Evolutionary conservation across 768 basidiomycete genomes (phyloP).

Genomic region (Boletus fagicola): DNA sequence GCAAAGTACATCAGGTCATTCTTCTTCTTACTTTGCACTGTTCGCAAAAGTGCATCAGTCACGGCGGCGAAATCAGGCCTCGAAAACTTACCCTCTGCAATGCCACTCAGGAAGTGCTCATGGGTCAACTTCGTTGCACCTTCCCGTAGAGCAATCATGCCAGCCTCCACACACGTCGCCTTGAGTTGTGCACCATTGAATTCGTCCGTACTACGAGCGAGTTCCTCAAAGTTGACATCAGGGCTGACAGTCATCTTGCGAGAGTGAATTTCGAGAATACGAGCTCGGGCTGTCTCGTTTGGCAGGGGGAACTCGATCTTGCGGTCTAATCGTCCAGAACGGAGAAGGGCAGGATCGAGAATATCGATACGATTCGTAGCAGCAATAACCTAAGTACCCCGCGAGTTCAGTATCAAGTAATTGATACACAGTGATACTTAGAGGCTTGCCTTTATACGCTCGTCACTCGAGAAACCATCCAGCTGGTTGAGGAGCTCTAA

Average conservation of each 20-base stretch:
- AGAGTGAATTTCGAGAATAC: slow-evolving; percentile 95
- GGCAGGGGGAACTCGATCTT: slow-evolving; percentile 99
- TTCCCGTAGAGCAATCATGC: slow-evolving; percentile 96
- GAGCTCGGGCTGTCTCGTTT: slow-evolving; percentile 93
- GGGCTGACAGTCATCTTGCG: slow-evolving; percentile 88
- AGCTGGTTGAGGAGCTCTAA: slow-evolving; percentile 96
- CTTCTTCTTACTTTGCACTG: slow-evolving; percentile 99
- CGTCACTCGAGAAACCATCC: slow-evolving; percentile 96
- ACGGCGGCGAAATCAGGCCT: slow-evolving; percentile 1
- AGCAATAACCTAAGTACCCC: slow-evolving; percentile 77
- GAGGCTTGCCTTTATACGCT: slow-evolving; percentile 83
- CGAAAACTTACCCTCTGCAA: slow-evolving; percentile 69
- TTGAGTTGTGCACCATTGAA: slow-evolving; percentile 98
- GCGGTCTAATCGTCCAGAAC: slow-evolving; percentile 94
- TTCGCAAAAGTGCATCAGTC: slow-evolving; percentile 29
- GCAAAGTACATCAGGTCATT: slow-evolving; percentile 95
- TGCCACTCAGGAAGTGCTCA: slow-evolving; percentile 94
- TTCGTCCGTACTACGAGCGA: slow-evolving; percentile 95
- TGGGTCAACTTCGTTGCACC: slow-evolving; percentile 86
- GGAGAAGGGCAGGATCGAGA: slow-evolving; percentile 95
- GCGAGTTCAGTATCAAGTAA: slow-evolving; percentile 3
- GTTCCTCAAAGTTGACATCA: slow-evolving; percentile 95
- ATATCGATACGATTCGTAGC: slow-evolving; percentile 99
- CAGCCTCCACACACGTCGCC: slow-evolving; percentile 98
- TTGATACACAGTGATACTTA: neutral